Evolutionary conservation across 768 basidiomycete genomes (phyloP).

Genomic region (Brasilioporus rufonigricans): DNA sequence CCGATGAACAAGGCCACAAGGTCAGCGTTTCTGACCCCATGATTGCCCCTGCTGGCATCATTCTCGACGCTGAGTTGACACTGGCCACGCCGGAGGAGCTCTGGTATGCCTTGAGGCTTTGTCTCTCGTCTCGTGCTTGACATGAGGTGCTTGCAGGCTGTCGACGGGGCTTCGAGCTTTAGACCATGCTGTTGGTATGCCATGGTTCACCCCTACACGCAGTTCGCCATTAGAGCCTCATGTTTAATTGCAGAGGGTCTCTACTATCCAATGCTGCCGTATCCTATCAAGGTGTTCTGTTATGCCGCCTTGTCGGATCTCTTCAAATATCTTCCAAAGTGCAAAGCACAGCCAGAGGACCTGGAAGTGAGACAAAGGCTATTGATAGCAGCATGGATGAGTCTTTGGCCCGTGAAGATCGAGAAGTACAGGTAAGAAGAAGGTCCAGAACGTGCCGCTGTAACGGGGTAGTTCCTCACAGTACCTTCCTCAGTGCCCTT

Average conservation of each 20-base stretch:
- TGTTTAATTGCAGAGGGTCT: constrained; percentile 44
- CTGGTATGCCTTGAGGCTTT: constrained; percentile 45
- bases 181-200: constrained; percentile 73
- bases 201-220: background rate
- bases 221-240: background rate
- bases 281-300: constrained; percentile 61
- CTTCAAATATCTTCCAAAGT: constrained; percentile 68
- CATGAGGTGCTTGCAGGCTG: constrained; percentile 44
- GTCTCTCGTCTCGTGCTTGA: constrained; percentile 6
- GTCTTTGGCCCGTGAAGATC: constrained; percentile 62
- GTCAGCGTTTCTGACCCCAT: constrained; percentile 49
- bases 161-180: constrained; percentile 78
- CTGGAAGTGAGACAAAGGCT: constrained; percentile 64
- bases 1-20: constrained; percentile 67
- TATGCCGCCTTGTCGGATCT: constrained; percentile 68
- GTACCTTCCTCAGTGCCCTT: constrained; percentile 45
- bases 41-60: constrained; percentile 68
- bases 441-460: background rate
- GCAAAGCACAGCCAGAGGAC: constrained; percentile 55
- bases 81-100: constrained; percentile 69
- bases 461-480: background rate
- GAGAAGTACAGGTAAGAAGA: constrained; percentile 52
- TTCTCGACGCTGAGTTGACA: constrained; percentile 75
- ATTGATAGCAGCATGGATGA: constrained; percentile 79
- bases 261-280: constrained; percentile 53